phyloP scores from a whole-genome alignment of 1,139 yeast species.

The Nakaseomyces uthaithaninus region DNA sequence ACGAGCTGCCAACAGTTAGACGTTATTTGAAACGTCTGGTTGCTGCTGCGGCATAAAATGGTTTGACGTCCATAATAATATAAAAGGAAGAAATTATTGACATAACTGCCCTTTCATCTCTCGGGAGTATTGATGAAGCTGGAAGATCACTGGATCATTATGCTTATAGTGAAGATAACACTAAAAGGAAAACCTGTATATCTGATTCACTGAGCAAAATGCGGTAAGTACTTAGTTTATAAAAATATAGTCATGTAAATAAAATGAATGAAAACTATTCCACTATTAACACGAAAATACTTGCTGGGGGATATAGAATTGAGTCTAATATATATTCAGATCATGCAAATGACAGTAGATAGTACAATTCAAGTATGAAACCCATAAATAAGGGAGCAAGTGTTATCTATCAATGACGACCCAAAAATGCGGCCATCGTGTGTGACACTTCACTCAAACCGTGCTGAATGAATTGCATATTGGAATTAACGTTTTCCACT shows the following conservation, averaged over 20 bases:
- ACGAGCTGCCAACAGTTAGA: constrained; percentile 32
- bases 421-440: constrained; percentile 10
- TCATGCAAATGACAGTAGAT: too few species aligned
- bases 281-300: background rate
- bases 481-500: constrained; percentile 8
- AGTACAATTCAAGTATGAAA: too few species aligned
- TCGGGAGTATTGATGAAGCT: background rate
- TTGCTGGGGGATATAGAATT: too few species aligned
- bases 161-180: too few species aligned
- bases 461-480: constrained; percentile 4
- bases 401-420: constrained; percentile 8
- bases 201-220: background rate
- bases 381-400: too few species aligned
- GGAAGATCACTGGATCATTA: too few species aligned
- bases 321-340: background rate
- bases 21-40: constrained; percentile 26
- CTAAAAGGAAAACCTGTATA: constrained; percentile 3
- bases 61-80: too few species aligned
- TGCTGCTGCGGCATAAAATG: constrained; percentile 9
- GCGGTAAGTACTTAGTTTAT: background rate
- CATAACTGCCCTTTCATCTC: too few species aligned
- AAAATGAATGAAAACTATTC: background rate
- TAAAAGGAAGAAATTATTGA: too few species aligned
- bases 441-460: constrained; percentile 10
- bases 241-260: background rate